Conservation (phyloP, 805 yeast species). For the Ogataea glucozyma region DNA sequence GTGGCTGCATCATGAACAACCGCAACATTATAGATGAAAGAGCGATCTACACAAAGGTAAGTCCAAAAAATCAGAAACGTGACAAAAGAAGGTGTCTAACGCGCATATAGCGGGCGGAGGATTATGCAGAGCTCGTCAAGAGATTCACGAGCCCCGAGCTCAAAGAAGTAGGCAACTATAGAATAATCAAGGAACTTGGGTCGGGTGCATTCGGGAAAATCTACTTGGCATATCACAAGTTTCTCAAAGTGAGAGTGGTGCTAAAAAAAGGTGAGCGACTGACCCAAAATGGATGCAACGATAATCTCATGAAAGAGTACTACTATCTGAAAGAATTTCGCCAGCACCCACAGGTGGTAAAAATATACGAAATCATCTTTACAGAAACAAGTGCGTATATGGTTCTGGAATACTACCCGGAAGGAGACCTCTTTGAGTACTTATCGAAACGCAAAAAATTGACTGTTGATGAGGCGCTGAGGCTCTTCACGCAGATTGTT, state of each 20-base stretch:
- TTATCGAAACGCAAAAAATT: conserved; percentile 54
- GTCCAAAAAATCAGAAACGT: conserved; percentile 7
- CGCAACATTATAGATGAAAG: conserved; percentile 33
- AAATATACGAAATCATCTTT: conserved; percentile 80
- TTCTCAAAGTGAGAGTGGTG: conserved; percentile 78
- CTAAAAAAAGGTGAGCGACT: conserved; percentile 64
- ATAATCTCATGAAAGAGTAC: conserved; percentile 86
- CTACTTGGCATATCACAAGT: conserved; percentile 75
- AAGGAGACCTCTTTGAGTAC: conserved; percentile 72
- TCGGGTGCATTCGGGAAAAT: conserved; percentile 94
- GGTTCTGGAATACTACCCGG: conserved; percentile 87
- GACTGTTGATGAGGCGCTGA: conserved; percentile 49
- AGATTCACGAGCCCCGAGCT: conserved; percentile 42
- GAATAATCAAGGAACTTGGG: conserved; percentile 73
- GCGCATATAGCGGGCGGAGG: conserved; percentile 32
- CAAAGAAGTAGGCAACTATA: conserved; percentile 78
- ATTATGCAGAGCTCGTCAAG: conserved; percentile 40
- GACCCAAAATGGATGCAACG: conserved; percentile 56
- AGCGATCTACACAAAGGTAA: conserved; percentile 31
- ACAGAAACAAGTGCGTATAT: conserved; percentile 82
- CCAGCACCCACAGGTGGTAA: conserved; percentile 78
- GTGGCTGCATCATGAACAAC: conserved; percentile 18
- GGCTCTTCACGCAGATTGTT: conserved; percentile 62
- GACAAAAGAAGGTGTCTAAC: too few relatives aligned
- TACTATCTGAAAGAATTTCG: conserved; percentile 79